Conservation (phyloP, 2,329 filamentous ascomycete genomes). For the Fusarium luffae region DNA sequence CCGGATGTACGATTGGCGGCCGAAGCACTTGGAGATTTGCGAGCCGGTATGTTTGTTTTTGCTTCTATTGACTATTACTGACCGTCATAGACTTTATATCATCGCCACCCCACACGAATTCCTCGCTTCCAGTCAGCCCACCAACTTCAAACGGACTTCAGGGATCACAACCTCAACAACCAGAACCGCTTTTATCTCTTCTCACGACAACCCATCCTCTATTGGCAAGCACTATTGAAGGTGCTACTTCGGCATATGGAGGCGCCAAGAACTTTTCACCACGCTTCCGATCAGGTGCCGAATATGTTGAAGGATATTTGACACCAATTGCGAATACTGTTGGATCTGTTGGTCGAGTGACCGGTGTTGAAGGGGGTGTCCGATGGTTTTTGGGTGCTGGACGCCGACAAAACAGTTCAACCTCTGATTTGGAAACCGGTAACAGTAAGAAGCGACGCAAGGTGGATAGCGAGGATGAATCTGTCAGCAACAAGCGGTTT, state of each 20-base stretch:
- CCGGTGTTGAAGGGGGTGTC: slow-evolving; percentile 87
- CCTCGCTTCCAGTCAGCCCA: slow-evolving; percentile 54
- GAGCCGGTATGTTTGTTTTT: slow-evolving; percentile 65
- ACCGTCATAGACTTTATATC: slow-evolving; percentile 70
- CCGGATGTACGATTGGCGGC: slow-evolving; percentile 77
- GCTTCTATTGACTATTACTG: slow-evolving; percentile 16
- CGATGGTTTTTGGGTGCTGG: slow-evolving; percentile 80
- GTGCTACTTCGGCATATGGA: slow-evolving; percentile 85
- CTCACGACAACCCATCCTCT: slow-evolving; percentile 90
- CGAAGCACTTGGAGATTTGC: slow-evolving; percentile 78
- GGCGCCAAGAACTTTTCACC: slow-evolving; percentile 92
- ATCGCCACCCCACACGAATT: slow-evolving; percentile 64
- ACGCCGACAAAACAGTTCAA: slow-evolving; percentile 61
- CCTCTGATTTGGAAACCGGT: slow-evolving; percentile 60
- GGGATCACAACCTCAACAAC: slow-evolving; percentile 58
- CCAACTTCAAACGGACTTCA: slow-evolving; percentile 50
- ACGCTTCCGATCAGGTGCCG: slow-evolving; percentile 86
- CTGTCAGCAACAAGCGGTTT: slow-evolving; percentile 46
- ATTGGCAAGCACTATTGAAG: slow-evolving; percentile 85
- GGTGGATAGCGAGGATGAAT: slow-evolving; percentile 57
- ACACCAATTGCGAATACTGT: slow-evolving; percentile 89
- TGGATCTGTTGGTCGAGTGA: slow-evolving; percentile 82
- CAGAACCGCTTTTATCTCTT: slow-evolving; percentile 85
- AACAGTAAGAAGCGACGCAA: slow-evolving; percentile 68
- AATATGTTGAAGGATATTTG: slow-evolving; percentile 90